phyloP scores from a whole-genome alignment of 768 basidiomycete species.

The Mrakia hoshinonis region DNA sequence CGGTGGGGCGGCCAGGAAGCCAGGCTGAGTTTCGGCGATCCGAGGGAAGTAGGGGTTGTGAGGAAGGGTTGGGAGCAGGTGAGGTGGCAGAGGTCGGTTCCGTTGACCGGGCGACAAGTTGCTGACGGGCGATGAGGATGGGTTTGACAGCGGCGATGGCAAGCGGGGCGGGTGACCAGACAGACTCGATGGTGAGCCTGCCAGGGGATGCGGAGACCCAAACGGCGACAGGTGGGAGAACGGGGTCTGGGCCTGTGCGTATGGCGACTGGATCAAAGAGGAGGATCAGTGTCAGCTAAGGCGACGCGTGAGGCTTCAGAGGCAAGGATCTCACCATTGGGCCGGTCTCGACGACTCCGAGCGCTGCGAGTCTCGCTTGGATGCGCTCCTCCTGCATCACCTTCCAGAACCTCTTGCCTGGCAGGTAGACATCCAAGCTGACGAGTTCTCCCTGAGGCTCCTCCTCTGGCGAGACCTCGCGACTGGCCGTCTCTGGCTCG shows the following conservation, averaged over 20 bases:
- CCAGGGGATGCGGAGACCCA: neutral
- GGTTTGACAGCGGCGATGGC: neutral
- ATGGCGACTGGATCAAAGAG: neutral
- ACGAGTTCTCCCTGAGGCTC: slow-evolving; percentile 7
- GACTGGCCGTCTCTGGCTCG: neutral
- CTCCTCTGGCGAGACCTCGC: slow-evolving; percentile 4
- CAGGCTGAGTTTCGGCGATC: neutral
- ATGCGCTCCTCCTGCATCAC: slow-evolving; percentile 10
- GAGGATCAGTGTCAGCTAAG: neutral
- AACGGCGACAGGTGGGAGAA: neutral
- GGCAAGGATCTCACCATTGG: neutral
- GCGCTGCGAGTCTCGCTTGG: neutral
- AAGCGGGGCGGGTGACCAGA: neutral
- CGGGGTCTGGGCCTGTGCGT: neutral
- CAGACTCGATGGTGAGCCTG: neutral
- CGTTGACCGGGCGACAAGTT: neutral
- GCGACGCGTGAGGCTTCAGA: too few species aligned
- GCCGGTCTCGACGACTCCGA: neutral
- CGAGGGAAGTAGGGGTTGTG: slow-evolving; percentile 11
- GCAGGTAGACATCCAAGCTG: neutral
- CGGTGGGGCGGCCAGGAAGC: neutral
- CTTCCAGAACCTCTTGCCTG: slow-evolving; percentile 7
- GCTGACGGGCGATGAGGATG: neutral
- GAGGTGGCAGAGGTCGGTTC: neutral
- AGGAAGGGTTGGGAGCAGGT: neutral